These are phyloP conservation scores for Fusarium circinatum DNA, from an alignment of 2,329 filamentous ascomycete species.

Conservation along the genomic window DNA sequence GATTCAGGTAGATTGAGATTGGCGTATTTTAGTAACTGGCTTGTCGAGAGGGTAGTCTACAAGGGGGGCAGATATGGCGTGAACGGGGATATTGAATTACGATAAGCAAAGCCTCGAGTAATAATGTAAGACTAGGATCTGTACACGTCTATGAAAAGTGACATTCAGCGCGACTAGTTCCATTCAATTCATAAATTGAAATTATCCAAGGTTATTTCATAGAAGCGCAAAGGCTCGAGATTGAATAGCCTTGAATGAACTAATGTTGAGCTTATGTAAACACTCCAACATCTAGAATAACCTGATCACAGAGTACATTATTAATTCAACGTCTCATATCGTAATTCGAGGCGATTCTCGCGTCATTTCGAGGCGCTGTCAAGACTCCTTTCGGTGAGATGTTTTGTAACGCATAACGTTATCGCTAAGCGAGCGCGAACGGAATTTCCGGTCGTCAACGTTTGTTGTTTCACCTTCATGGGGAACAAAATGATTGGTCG, in stretches of 20 bases:
- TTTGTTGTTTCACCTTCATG: rapidly evolving
- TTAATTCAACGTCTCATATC: not conserved
- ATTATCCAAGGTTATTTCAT: no score
- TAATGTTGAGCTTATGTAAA: not conserved
- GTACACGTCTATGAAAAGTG: no score
- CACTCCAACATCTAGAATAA: not conserved
- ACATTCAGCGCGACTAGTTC: no score
- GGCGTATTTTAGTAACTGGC: no score
- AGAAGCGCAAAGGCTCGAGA: no score
- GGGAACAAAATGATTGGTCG: not conserved
- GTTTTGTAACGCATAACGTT: not conserved
- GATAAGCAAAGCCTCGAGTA: no score
- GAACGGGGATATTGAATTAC: no score
- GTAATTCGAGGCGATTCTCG: rapidly evolving
- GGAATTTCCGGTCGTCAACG: not conserved
- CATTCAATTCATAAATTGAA: no score
- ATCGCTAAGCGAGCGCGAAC: not conserved
- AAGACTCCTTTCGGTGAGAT: not conserved
- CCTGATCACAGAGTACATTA: rapidly evolving
- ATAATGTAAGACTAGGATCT: no score
- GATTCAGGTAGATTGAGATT: no score
- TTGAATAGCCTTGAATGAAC: rapidly evolving
- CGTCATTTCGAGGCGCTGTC: rapidly evolving
- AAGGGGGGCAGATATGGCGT: no score
- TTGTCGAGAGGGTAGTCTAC: no score